These are phyloP conservation scores for Sporothrix protearum DNA, from an alignment of 2,329 filamentous ascomycete genomes.

Conservation along the genomic window DNA sequence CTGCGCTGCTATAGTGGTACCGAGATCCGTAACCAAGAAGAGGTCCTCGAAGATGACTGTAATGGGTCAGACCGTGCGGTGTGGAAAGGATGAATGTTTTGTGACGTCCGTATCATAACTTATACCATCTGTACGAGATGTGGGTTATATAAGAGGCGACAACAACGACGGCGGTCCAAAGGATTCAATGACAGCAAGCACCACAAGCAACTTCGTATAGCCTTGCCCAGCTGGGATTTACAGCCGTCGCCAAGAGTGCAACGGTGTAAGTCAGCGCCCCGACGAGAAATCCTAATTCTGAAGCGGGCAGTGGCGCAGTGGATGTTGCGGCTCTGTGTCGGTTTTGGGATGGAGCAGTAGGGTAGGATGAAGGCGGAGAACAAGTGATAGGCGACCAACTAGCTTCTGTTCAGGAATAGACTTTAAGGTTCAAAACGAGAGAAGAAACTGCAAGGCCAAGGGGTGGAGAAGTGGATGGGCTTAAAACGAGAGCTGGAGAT, in stretches of 20 bases:
- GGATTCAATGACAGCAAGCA: neutral
- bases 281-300: neutral
- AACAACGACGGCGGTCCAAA: neutral
- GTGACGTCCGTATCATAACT: neutral
- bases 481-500: neutral
- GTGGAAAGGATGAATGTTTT: neutral
- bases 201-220: neutral
- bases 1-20: neutral
- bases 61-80: neutral
- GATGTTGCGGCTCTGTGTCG: constrained; percentile 1
- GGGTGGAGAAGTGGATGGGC: neutral
- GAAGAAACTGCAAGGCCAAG: neutral
- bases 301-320: constrained; percentile 2
- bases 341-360: neutral
- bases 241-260: neutral
- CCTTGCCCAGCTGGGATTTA: neutral
- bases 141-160: neutral
- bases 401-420: neutral
- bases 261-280: neutral
- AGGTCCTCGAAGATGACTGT: neutral
- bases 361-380: neutral
- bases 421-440: neutral
- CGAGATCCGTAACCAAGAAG: neutral
- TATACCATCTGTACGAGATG: neutral
- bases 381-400: neutral